phyloP scores from a whole-genome alignment of 352 stramenopile species.

The Pythium volutum region DNA sequence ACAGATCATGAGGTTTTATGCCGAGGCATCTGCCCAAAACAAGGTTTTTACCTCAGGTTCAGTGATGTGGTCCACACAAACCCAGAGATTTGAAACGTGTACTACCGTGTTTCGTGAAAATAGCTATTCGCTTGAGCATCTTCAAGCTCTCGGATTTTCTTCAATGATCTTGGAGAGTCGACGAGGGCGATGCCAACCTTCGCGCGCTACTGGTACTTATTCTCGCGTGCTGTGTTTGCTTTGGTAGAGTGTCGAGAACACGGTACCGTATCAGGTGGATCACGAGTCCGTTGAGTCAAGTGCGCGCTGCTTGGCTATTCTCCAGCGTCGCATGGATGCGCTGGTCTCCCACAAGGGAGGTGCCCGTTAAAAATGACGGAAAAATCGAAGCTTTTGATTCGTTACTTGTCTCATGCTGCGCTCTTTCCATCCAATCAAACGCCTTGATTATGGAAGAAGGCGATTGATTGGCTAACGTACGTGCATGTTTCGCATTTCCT shows the following conservation, averaged over 20 bases:
- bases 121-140: neutral
- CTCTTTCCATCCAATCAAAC: constrained; percentile 15
- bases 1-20: constrained; percentile 9
- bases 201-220: no score
- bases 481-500: constrained; percentile 14
- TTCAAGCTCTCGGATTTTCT: neutral
- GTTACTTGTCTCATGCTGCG: constrained; percentile 11
- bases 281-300: neutral
- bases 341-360: no score
- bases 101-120: constrained; percentile 16
- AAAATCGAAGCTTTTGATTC: constrained; percentile 9
- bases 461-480: constrained; percentile 11
- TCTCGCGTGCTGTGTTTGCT: no score
- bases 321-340: constrained; percentile 8
- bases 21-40: neutral
- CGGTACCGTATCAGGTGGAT: no score
- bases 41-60: constrained; percentile 15
- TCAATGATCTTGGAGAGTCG: constrained; percentile 12
- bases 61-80: constrained; percentile 14
- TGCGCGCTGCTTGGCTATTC: no score
- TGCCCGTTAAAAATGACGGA: constrained; percentile 17
- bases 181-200: no score
- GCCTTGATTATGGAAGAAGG: neutral
- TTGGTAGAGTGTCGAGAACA: no score
- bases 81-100: neutral